Base-by-base conservation (phyloP, 352 stramenopile genomes). In the Thalassiosira livingstoniorum region DNA sequence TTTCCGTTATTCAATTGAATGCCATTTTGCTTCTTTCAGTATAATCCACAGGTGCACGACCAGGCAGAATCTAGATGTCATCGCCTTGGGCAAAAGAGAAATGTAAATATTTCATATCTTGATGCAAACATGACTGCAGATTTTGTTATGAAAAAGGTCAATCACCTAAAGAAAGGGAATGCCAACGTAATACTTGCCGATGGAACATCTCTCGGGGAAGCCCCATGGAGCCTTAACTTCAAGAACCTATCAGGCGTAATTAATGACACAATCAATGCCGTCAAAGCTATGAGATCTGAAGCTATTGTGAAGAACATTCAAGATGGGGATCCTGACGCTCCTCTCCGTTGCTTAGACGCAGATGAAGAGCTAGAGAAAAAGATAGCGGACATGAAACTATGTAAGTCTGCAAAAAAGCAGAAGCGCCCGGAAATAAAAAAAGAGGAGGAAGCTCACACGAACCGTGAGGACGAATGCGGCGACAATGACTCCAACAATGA, bases 111-210 rank as follows among this genome's bases (percentile, higher is more conserved):
- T 18, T 21, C 34, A 4, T 87, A 84, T 29, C 42, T 78, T 27
- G 80, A 87, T 55, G 29, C 27, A 15, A 42, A 5, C 35, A 39
- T 61, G 0, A 84, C 80, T 34, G 64, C 82, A 25, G 80, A 87
- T 68, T 61, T 43, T 55, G 75, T 84, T 0, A 87, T 84, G 75
- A 79, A 66, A 34, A 25, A 67, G 35, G 65, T 83, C 57, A 87
- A 87, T 45, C 25, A 34, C n/a, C 25, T 76, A n/a, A 87, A 87
- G 45, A 15, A 70, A 53, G 42, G 54, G 23, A 87, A 83, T 65
- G 74, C 80, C 21, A 51, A n/a, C 7, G 60, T 87, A 15, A 57
- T 87, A 4, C 54, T 87, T 21, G 80, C 80, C 5, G 74, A 87
- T 60, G 80, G 80, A 21, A 72, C 66, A 31, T 69, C 66, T 21